Evolutionary conservation across 306 rosid genomes (phyloP), one percentile per base, ranked within the genome.

Genomic region (Castanea sativa): DNA sequence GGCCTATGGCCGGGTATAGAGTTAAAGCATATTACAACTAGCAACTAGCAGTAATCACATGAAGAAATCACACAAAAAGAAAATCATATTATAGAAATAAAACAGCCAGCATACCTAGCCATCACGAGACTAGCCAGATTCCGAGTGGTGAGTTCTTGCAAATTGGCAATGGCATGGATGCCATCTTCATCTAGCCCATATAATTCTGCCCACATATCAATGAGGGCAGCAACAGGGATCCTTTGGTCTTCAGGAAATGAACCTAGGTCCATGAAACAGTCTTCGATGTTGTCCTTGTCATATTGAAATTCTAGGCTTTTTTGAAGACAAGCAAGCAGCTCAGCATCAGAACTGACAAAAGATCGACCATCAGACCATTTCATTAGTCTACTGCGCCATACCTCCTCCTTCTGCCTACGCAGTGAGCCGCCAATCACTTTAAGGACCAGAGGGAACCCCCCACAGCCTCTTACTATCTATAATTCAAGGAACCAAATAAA

Each of bases 371-470:
- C 51, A 4, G 76, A 80, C 80, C 83, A 80, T 38, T 76, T 35
- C 52, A 0, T 76, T 1, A 86, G 80, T 71, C 73, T 69, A 30
- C 73, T 80, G 4, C 23, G 43, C 93, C 97, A 88, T 56, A 75
- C 60, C 49, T 18, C 75, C 8, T 19, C 63, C 4, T 67, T 3
- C 75, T 80, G 6, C 58, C 84, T 23, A 2, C 83, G 32, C 4
- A 90, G 84, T 18, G 95, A 83, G 64, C 69, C 41, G 4, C 89
- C 97, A 23, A 45, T 81, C 57, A 84, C 83, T 61, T 43, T 75
- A 69, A 92, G 87, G 2, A 88, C 97, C 57, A 91, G 81, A 2
- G 97, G 93, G 51, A 80, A 86, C 49, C 86, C 90, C 29, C 85
- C 67, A 16, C 90, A 89, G 30, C 83, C 80, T 80, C 65, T 75